Evolutionary conservation across 1,284 basidiomycete genomes (phyloP), one percentile per base, ranked within the genome.

Genomic region (Pseudozyma tsukubaensis): DNA sequence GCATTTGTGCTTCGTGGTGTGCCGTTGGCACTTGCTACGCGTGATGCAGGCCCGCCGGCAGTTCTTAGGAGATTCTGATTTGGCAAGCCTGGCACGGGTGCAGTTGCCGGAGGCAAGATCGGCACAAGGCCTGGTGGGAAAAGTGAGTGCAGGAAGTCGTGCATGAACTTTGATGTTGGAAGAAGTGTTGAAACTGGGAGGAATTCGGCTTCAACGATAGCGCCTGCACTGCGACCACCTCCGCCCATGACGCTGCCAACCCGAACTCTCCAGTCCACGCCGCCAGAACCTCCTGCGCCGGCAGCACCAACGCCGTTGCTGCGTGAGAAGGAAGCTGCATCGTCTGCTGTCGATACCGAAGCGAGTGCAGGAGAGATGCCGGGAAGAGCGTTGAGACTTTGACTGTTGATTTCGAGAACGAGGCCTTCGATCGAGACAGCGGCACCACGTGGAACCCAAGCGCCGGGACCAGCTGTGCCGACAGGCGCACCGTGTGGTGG

Each of bases 361-460:
- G 65, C 59, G 11, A 62, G 59, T 3, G 72, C 61, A 6, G 65
- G 65, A n/a, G 66, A 60, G 47, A 70, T 55, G 36, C 72, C 66
- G 0, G 65, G 58, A 7, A 66, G 55, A 5, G 50, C 72, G 21
- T 62, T 55, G 29, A 74, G 43, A 32, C 39, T 62, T 45, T 66
- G 59, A 24, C 60, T 68, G 53, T 70, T 72, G 53, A 80, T 61
- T 18, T 68, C 70, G 58, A 78, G 68, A 32, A 76, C 64, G 12
- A 78, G 37, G 12, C 78, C 78, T 45, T 80, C 78, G 51, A 80
- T 72, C 8, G 65, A 61, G 18, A 78, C 66, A 8, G 69, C 74
- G 0, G 78, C 74, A 12, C 78, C 78, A 4, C 78, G 71, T 16
- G 70, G 77, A 1, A 78, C 70, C 78, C 78, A 80, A 1, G 78